phyloP scores from a whole-genome alignment of 805 yeast genomes.

The Wickerhamomyces bisporus region DNA sequence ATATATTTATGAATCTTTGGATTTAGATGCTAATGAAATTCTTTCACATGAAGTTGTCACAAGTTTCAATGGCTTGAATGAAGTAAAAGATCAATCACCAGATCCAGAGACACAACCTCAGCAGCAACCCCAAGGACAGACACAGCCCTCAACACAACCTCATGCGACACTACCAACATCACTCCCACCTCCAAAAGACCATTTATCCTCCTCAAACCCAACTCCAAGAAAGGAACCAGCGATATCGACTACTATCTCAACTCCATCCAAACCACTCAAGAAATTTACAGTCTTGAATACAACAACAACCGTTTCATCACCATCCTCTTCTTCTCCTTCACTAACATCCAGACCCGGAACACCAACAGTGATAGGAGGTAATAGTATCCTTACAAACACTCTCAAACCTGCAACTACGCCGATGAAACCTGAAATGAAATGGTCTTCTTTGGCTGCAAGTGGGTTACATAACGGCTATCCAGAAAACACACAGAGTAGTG shows the following conservation, averaged over 20 bases:
- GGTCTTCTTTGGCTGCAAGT: conserved; percentile 33
- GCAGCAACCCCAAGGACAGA: conserved; percentile 2
- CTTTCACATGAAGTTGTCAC: conserved; percentile 46
- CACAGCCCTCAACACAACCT: conserved; percentile 3
- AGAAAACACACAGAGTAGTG: conserved; percentile 3
- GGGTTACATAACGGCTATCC: background rate
- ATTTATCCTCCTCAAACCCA: background rate
- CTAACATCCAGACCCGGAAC: conserved; percentile 4
- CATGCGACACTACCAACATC: conserved; percentile 1
- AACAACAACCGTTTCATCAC: too few species aligned
- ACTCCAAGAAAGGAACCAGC: conserved; percentile 26
- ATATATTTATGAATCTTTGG: conserved; percentile 82
- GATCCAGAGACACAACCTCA: conserved; percentile 2
- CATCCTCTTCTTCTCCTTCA: conserved; percentile 1
- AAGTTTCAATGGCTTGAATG: conserved; percentile 17
- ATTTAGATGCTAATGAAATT: conserved; percentile 52
- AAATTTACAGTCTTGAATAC: conserved; percentile 2
- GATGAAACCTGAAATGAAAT: conserved; percentile 47
- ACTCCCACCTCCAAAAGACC: background rate
- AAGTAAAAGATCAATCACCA: conserved; percentile 4
- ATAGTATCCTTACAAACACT: conserved; percentile 7
- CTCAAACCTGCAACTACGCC: conserved; percentile 53
- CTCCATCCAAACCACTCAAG: conserved; percentile 2
- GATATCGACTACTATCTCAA: conserved; percentile 25
- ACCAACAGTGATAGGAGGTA: conserved; percentile 6